Evolutionary conservation across 2,329 filamentous ascomycete genomes (phyloP).

Genomic region (Onygenales sp.): DNA sequence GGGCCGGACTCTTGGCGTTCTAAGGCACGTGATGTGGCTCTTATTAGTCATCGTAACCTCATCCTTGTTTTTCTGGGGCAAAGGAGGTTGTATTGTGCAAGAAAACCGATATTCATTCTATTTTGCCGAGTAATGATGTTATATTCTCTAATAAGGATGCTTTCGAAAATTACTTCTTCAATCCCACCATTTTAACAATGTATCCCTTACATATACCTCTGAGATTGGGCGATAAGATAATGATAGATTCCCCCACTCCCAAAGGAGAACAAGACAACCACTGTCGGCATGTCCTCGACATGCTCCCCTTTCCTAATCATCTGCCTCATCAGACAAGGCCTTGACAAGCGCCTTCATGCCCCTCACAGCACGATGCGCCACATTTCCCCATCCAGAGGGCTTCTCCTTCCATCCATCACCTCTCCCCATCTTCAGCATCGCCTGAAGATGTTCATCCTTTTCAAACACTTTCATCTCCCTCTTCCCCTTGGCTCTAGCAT

Average conservation of each 20-base stretch:
- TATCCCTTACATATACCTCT: no score
- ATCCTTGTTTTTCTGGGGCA: no score
- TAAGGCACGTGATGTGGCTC: not conserved
- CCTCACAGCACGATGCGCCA: conserved; percentile 10
- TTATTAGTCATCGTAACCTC: no score
- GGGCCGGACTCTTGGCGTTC: conserved; percentile 4
- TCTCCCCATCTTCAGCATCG: conserved; percentile 14
- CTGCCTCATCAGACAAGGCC: conserved; percentile 4
- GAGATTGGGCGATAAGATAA: no score
- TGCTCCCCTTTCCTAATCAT: not conserved
- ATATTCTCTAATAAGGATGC: no score
- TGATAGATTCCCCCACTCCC: no score
- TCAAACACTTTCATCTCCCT: conserved; percentile 2
- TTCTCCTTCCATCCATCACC: not conserved
- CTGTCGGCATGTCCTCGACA: not conserved
- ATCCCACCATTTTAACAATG: no score
- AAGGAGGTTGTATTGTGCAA: no score
- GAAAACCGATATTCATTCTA: no score
- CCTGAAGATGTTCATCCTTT: conserved; percentile 11
- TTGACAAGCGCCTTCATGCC: conserved; percentile 10
- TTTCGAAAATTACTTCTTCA: no score
- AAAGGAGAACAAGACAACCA: not conserved
- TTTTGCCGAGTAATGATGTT: no score
- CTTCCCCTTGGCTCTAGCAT: not conserved
- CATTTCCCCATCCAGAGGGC: conserved; percentile 11